Evolutionary conservation across 768 basidiomycete genomes (phyloP), one percentile per base, ranked within the genome.

Genomic region (Rhizopogon vinicolor): DNA sequence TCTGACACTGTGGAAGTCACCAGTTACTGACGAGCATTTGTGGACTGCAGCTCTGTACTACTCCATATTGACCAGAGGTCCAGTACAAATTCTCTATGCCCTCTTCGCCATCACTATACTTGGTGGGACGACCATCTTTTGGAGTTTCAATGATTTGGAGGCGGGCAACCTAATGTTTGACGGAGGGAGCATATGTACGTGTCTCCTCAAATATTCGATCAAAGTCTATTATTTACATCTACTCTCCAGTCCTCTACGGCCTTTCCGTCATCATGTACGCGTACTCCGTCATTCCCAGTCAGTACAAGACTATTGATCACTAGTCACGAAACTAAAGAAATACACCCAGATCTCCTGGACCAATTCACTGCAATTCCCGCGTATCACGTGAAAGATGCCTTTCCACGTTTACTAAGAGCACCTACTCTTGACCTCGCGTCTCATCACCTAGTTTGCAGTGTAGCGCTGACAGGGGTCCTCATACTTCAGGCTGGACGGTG

Each of bases 131-230:
- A 87, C 86, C 44, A 83, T 92, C 49, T 74, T 91, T 25, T 89
- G 85, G 84, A 92, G 89, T 68, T 74, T 92, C 58, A 75, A 82
- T 35, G 89, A 93, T 58, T 82, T 87, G 7, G 73, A 82, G 59
- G 91, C 91, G 2, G 88, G 84, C 33, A 93, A 93, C 69, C 75
- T 93, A 65, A 92, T 93, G 90, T 93, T 93, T 62, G 91, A 93
- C 63, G 91, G 91, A 25, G 91, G 87, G 50, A 92, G 90, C 68
- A 86, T 92, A 61, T 89, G 91, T 93, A 58, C 66, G 89, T 75
- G 4, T 22, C n/a, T 19, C 16, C 40, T 53, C 41, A 13, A 9
- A 12, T 43, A 35, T 28, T 8, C n/a, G 8, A 29, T 14, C 35
- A 37, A 40, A 9, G 33, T 44, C 48, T 22, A 48, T 29, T 31